A percentile compares a stretch with the other conserved stretches of the same genome.
These are phyloP conservation scores for Globisporangium radiosum DNA, from an alignment of 352 stramenopile genomes.

Conservation along the genomic window DNA sequence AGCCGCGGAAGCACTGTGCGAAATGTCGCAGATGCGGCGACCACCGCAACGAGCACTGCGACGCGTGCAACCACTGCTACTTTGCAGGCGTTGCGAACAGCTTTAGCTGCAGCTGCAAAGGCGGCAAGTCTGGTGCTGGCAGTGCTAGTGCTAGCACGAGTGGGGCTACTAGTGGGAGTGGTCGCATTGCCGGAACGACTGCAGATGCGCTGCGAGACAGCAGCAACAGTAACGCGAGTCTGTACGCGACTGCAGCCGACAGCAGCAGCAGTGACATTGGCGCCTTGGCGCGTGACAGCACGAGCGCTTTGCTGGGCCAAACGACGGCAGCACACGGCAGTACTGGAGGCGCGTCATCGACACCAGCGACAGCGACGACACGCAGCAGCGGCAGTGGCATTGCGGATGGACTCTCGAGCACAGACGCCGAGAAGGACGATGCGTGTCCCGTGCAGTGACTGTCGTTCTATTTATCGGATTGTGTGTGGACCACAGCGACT, in stretches of 20 bases:
- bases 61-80: constrained; percentile 80
- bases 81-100: constrained; percentile 82
- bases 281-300: constrained; percentile 17
- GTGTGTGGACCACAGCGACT: neutral
- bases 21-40: constrained; percentile 75
- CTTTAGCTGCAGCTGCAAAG: constrained; percentile 74
- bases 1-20: constrained; percentile 69
- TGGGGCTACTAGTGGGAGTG: too few species aligned
- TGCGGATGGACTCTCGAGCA: constrained; percentile 21
- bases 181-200: too few species aligned
- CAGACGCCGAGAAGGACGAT: constrained; percentile 47
- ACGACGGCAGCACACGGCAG: constrained; percentile 1
- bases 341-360: neutral
- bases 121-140: constrained; percentile 10
- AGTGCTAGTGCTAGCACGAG: too few species aligned
- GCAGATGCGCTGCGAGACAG: neutral
- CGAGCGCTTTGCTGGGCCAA: constrained; percentile 20
- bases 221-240: neutral
- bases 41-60: constrained; percentile 77
- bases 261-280: too few species aligned
- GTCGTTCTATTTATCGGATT: neutral
- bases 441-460: constrained; percentile 61
- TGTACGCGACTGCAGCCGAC: neutral
- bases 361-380: neutral
- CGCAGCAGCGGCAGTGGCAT: constrained; percentile 1